phyloP scores from a whole-genome alignment of 345 rosid species.

The Laguncularia racemosa region DNA sequence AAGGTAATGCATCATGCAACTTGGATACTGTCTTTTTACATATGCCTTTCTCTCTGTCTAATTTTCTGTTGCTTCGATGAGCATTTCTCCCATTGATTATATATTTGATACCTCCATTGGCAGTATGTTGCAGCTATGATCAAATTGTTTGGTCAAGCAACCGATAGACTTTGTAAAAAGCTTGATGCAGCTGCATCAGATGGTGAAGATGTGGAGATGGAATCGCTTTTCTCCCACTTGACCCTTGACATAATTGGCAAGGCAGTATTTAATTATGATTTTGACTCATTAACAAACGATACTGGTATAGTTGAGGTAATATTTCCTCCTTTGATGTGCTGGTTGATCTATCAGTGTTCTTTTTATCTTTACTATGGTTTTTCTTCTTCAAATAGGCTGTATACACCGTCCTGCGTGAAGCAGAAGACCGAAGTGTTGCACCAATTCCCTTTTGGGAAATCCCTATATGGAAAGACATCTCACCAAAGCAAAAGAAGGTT shows the following conservation, averaged over 20 bases:
- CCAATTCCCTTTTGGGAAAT: slow-evolving; percentile 92
- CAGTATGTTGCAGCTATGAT: slow-evolving; percentile 96
- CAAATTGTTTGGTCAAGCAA: slow-evolving; percentile 70
- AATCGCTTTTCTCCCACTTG: slow-evolving; percentile 90
- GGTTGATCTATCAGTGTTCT: not conserved
- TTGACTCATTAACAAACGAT: slow-evolving; percentile 85
- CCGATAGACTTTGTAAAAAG: slow-evolving; percentile 81
- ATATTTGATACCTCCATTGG: slow-evolving; percentile 10
- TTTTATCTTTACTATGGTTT: not conserved
- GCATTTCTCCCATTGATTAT: slow-evolving; percentile 6
- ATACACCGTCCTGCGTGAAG: slow-evolving; percentile 83
- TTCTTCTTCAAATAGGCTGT: slow-evolving; percentile 54
- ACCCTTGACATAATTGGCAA: slow-evolving; percentile 90
- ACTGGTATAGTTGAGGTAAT: slow-evolving; percentile 92
- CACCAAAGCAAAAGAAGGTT: slow-evolving; percentile 81
- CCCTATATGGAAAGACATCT: slow-evolving; percentile 91
- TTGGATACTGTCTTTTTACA: no score
- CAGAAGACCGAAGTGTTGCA: slow-evolving; percentile 91
- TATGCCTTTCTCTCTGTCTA: no score
- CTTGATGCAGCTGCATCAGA: slow-evolving; percentile 67
- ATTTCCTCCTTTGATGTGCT: not conserved
- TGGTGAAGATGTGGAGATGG: slow-evolving; percentile 90
- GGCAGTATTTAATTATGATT: slow-evolving; percentile 92
- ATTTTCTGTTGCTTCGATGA: not conserved
- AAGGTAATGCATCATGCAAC: slow-evolving; percentile 38